Base-by-base conservation (phyloP, 2,329 filamentous ascomycete species). In the Fusarium metavorans region DNA sequence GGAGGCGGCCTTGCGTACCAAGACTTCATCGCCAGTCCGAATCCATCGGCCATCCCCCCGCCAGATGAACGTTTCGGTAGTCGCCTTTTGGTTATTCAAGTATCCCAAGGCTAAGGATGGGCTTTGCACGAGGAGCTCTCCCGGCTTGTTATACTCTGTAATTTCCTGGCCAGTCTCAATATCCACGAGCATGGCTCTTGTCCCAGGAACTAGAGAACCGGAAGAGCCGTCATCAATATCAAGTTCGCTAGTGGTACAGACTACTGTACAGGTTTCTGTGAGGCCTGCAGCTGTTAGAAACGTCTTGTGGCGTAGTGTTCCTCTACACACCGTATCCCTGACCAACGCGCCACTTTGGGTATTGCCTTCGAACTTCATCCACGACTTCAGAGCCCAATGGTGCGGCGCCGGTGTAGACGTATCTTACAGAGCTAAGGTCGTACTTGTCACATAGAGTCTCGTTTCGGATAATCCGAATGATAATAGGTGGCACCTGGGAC, bases 41-140 rank as follows among this genome's bases (percentile, higher is more conserved):
- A 82, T 43, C 79, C 79, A 82, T 52, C 59, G 32, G 2, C 63
- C 56, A 43, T 66, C 39, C 4, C 74, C 71, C 30, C 79, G 71
- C 5, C 50, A 57, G 2, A 65, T 65, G 32, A 77, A 71, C 3
- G 71, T 68, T 30, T 75, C 74, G 9, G 37, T 61, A 13, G 56
- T 77, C 2, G 73, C 76, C 77, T 93, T 91, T 35, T 93, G 90
- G 77, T 97, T 95, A 82, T 95, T 92, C 63, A 95, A 84, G 77
- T 97, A 97, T 1, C 94, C 94, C 0, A 96, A 82, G 1, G 92
- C 90, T 2, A 95, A 88, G 2, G 91, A 91, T 0, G 93, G 94
- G 0, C 89, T 90, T 78, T 92, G 92, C n/a, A 96, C 88, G 23
- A 93, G 86, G 18, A 97, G 87, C 82, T 97, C 95, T 30, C 95